These are phyloP conservation scores for Penicillium paxilli DNA, from an alignment of 495 filamentous ascomycete genomes.

Conservation along the genomic window DNA sequence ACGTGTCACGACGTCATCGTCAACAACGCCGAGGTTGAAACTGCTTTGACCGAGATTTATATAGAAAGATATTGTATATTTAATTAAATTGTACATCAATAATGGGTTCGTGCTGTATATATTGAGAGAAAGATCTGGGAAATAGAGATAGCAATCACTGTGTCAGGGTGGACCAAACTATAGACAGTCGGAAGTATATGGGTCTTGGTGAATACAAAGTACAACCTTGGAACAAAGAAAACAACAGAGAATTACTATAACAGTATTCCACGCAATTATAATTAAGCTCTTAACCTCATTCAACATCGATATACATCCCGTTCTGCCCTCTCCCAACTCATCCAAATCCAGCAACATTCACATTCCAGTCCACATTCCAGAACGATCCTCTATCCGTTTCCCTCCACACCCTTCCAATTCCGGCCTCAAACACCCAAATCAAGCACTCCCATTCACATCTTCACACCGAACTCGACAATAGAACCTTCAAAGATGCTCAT, in stretches of 20 bases:
- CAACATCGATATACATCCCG: too few species aligned
- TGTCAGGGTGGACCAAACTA: too few species aligned
- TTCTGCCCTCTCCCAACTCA: background rate
- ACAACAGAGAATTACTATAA: too few species aligned
- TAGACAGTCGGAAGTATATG: too few species aligned
- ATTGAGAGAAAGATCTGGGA: too few species aligned
- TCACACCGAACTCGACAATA: background rate
- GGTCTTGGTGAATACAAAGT: too few species aligned
- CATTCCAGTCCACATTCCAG: conserved; percentile 18
- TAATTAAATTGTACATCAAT: too few species aligned
- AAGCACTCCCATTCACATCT: background rate
- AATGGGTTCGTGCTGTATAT: too few species aligned
- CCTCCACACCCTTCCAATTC: conserved; percentile 1
- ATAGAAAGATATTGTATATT: background rate
- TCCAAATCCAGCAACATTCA: conserved; percentile 9
- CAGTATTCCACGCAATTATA: too few species aligned
- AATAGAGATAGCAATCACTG: too few species aligned
- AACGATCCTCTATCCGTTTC: conserved; percentile 5
- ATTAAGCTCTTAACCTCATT: too few species aligned
- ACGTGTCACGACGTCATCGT: conserved; percentile 25
- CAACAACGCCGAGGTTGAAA: conserved; percentile 1
- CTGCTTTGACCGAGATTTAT: background rate
- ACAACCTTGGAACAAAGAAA: too few species aligned
- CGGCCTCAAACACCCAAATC: background rate
- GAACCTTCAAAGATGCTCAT: background rate